These are phyloP conservation scores for Didymella lethalis DNA, from an alignment of 2,329 filamentous ascomycete genomes.

Conservation along the genomic window DNA sequence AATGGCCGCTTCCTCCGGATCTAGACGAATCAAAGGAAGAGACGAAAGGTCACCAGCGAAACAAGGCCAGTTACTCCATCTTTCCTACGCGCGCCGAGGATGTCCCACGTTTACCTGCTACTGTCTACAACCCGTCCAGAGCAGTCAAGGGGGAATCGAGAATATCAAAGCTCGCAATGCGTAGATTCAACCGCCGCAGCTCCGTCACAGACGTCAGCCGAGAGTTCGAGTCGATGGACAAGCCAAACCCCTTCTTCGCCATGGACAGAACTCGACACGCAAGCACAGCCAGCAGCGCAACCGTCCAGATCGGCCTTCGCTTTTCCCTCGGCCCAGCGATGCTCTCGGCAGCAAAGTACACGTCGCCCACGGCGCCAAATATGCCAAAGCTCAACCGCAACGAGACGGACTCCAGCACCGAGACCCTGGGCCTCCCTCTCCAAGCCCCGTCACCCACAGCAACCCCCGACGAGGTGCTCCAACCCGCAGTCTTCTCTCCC, in stretches of 20 bases:
- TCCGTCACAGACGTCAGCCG: constrained; percentile 51
- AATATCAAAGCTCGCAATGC: constrained; percentile 43
- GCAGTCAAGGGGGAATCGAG: constrained; percentile 25
- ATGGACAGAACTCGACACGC: constrained; percentile 17
- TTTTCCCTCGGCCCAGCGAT: constrained; percentile 61
- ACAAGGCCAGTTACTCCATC: constrained; percentile 49
- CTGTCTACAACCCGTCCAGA: constrained; percentile 47
- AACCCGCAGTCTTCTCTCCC: constrained; percentile 33
- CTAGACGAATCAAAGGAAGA: constrained; percentile 33
- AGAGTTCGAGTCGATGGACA: constrained; percentile 48
- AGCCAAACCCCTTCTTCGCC: constrained; percentile 51
- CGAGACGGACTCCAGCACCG: constrained; percentile 36
- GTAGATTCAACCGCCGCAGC: constrained; percentile 44
- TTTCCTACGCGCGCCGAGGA: constrained; percentile 52
- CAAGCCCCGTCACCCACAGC: constrained; percentile 36
- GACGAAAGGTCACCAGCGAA: constrained; percentile 32
- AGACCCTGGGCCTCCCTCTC: constrained; percentile 43
- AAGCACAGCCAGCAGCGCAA: constrained; percentile 70
- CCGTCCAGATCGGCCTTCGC: constrained; percentile 74
- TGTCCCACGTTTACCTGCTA: constrained; percentile 50
- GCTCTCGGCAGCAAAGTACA: constrained; percentile 45
- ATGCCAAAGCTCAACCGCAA: constrained; percentile 35
- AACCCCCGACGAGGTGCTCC: constrained; percentile 20
- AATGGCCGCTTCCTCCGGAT: constrained; percentile 49
- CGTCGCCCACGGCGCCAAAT: constrained; percentile 18